phyloP scores from a whole-genome alignment of 2,329 filamentous ascomycete genomes.

The Fusarium papillatum region DNA sequence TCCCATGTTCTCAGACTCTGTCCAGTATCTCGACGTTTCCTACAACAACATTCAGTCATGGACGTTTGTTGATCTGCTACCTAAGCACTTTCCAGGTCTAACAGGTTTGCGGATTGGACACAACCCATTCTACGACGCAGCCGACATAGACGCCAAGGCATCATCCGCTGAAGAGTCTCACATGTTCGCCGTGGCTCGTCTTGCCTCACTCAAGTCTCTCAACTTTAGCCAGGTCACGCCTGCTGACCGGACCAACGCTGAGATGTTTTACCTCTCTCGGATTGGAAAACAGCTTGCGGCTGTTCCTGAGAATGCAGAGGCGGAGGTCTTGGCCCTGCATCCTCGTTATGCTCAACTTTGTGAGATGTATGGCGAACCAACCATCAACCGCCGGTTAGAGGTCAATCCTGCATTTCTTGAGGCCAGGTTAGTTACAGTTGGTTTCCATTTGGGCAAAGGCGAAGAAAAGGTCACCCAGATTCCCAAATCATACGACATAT shows the following conservation, averaged over 20 bases:
- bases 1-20: constrained; percentile 64
- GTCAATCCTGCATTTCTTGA: constrained; percentile 87
- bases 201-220: constrained; percentile 75
- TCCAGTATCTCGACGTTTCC: constrained; percentile 80
- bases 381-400: constrained; percentile 67
- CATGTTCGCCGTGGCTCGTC: constrained; percentile 87
- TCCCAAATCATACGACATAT: constrained; percentile 84
- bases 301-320: constrained; percentile 66
- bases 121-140: constrained; percentile 83
- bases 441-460: constrained; percentile 55
- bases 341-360: constrained; percentile 83
- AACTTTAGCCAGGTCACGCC: constrained; percentile 81
- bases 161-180: constrained; percentile 82
- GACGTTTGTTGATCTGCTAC: constrained; percentile 80
- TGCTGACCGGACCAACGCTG: constrained; percentile 87
- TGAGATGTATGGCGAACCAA: constrained; percentile 79
- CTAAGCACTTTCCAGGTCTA: constrained; percentile 78
- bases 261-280: constrained; percentile 91
- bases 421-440: constrained; percentile 79
- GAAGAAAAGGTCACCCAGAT: constrained; percentile 63
- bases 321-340: constrained; percentile 72
- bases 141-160: constrained; percentile 55
- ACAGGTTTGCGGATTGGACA: constrained; percentile 83
- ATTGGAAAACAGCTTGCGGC: constrained; percentile 82
- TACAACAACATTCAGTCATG: constrained; percentile 79